These are phyloP conservation scores for Vicia villosa DNA, from an alignment of 306 rosid species.

Conservation along the genomic window DNA sequence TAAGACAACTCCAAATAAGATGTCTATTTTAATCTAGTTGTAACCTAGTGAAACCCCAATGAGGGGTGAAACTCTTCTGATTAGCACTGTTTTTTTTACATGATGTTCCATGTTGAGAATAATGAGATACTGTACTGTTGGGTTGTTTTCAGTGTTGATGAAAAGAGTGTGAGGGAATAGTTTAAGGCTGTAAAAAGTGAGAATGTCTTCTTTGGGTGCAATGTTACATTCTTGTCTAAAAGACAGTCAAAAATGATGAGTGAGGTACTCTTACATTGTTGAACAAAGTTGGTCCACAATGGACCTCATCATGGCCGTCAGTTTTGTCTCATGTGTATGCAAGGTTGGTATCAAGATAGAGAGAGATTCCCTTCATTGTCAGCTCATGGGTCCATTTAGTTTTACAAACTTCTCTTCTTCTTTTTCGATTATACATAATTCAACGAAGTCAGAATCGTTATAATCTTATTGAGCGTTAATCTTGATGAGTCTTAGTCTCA, in stretches of 20 bases:
- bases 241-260: slow-evolving; percentile 36
- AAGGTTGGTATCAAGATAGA: slow-evolving; percentile 53
- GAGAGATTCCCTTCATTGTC: slow-evolving; percentile 37
- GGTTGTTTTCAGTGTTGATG: slow-evolving; percentile 54
- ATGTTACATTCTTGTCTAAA: slow-evolving; percentile 44
- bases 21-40: neutral
- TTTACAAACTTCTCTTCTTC: slow-evolving; percentile 24
- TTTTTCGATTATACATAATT: neutral
- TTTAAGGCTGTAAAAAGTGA: slow-evolving; percentile 8
- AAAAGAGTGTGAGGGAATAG: slow-evolving; percentile 22
- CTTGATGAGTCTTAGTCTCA: no score
- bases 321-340: slow-evolving; percentile 69
- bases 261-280: slow-evolving; percentile 41
- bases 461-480: no score
- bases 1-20: slow-evolving; percentile 27
- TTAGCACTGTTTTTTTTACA: slow-evolving; percentile 8
- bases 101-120: slow-evolving; percentile 40
- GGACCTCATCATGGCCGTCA: slow-evolving; percentile 55
- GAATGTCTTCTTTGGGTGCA: slow-evolving; percentile 40
- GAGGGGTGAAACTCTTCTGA: slow-evolving; percentile 33
- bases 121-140: slow-evolving; percentile 37
- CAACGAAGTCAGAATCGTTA: no score
- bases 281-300: slow-evolving; percentile 38
- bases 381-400: slow-evolving; percentile 43
- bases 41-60: slow-evolving; percentile 33